phyloP scores from a whole-genome alignment of 2,329 filamentous ascomycete species.

The Graphilbum fragrans region DNA sequence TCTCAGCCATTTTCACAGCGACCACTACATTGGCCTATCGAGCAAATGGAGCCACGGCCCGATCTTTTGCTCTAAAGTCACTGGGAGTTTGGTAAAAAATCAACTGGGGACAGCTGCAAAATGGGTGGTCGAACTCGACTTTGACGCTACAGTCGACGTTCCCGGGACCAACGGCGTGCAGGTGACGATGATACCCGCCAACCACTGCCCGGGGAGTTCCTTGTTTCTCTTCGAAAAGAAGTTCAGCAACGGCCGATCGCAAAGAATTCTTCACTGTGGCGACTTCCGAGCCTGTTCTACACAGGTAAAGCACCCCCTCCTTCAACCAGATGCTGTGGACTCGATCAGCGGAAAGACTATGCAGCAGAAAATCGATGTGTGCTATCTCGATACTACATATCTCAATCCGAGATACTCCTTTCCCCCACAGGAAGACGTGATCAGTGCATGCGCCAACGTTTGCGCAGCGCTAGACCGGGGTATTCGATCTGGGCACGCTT shows the following conservation, averaged over 20 bases:
- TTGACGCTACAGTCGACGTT: slow-evolving; percentile 67
- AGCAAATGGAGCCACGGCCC: slow-evolving; percentile 84
- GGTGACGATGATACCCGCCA: slow-evolving; percentile 92
- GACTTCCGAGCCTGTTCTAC: slow-evolving; percentile 86
- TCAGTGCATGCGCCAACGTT: slow-evolving; percentile 75
- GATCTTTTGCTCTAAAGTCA: slow-evolving; percentile 92
- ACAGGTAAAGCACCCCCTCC: slow-evolving; percentile 69
- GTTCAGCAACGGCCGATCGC: slow-evolving; percentile 36
- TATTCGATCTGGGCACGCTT: slow-evolving; percentile 24
- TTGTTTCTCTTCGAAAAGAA: slow-evolving; percentile 84
- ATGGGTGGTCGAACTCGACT: slow-evolving; percentile 77
- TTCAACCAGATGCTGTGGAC: slow-evolving; percentile 65
- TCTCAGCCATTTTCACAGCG: slow-evolving; percentile 93
- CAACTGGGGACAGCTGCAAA: slow-evolving; percentile 78
- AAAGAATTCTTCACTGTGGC: slow-evolving; percentile 85
- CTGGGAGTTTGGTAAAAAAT: slow-evolving; percentile 75
- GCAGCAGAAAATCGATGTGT: slow-evolving; percentile 85
- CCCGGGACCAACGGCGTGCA: slow-evolving; percentile 70
- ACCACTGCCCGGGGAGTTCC: slow-evolving; percentile 92
- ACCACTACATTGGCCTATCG: slow-evolving; percentile 89
- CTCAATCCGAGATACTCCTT: slow-evolving; percentile 93
- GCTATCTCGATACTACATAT: slow-evolving; percentile 96
- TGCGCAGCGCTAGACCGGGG: slow-evolving; percentile 43
- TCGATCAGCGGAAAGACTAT: slow-evolving; percentile 55
- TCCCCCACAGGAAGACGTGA: slow-evolving; percentile 77